These are phyloP conservation scores for Simplicillium sp. DNA, from an alignment of 2,329 filamentous ascomycete species.

Conservation along the genomic window DNA sequence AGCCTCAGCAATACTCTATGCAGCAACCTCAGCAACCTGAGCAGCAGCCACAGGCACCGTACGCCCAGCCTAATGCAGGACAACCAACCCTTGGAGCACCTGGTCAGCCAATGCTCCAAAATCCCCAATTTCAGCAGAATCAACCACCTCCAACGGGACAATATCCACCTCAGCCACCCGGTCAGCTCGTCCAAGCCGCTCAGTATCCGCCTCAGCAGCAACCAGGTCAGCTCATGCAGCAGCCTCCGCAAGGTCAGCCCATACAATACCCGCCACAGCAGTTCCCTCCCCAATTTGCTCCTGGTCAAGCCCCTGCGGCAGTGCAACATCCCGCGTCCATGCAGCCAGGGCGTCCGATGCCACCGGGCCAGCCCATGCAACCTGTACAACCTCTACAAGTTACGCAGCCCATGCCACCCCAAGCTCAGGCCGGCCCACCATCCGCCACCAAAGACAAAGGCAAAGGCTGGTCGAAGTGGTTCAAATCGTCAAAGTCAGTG, in stretches of 20 bases:
- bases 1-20: too few relatives aligned
- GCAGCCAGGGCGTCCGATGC: conserved; percentile 7
- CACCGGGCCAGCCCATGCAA: conserved; percentile 3
- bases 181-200: too few relatives aligned
- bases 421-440: conserved; percentile 7
- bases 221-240: not conserved
- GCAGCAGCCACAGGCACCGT: too few relatives aligned
- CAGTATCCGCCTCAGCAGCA: not conserved
- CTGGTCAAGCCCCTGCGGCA: not conserved
- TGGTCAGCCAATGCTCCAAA: too few relatives aligned
- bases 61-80: too few relatives aligned
- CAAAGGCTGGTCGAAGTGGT: conserved; percentile 19
- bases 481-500: conserved; percentile 13
- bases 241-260: not conserved
- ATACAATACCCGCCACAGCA: conserved; percentile 2
- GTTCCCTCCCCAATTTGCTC: not conserved
- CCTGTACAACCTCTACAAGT: not conserved
- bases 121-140: too few relatives aligned
- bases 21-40: too few relatives aligned
- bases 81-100: too few relatives aligned
- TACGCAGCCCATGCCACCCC: not conserved
- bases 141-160: too few relatives aligned
- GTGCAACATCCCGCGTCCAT: not conserved
- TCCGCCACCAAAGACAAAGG: conserved; percentile 12
- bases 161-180: too few relatives aligned